phyloP scores from a whole-genome alignment of 208 protist genomes.

The Borovskyia barvae region DNA sequence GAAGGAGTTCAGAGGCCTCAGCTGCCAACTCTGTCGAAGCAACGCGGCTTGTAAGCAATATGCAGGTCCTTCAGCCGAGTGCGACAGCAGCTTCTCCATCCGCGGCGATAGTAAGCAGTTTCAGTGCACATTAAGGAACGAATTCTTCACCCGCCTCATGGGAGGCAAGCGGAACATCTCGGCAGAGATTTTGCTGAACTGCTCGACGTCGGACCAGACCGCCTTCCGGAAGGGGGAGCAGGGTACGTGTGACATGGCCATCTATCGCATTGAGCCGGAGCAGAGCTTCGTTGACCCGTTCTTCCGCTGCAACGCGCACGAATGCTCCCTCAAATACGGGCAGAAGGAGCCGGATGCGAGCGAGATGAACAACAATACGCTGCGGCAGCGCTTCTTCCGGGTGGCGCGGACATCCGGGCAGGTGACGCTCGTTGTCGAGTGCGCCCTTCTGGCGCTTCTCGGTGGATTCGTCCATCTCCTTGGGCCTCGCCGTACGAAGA shows the following conservation, averaged over 20 bases:
- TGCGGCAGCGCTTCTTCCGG: slow-evolving; percentile 30
- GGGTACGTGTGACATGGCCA: slow-evolving; percentile 50
- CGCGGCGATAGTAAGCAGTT: slow-evolving; percentile 78
- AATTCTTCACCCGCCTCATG: slow-evolving; percentile 63
- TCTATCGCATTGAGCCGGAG: slow-evolving; percentile 76
- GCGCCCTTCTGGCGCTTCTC: slow-evolving; percentile 43
- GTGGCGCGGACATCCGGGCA: slow-evolving; percentile 30
- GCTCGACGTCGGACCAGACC: slow-evolving; percentile 39
- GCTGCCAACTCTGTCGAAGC: slow-evolving; percentile 68
- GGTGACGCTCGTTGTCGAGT: slow-evolving; percentile 50
- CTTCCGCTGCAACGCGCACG: slow-evolving; percentile 55
- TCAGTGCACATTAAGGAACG: slow-evolving; percentile 56
- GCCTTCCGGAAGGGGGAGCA: slow-evolving; percentile 33
- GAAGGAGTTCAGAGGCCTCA: slow-evolving; percentile 46
- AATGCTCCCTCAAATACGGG: slow-evolving; percentile 51
- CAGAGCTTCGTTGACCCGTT: slow-evolving; percentile 70
- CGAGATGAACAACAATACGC: slow-evolving; percentile 7
- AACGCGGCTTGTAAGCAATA: slow-evolving; percentile 44
- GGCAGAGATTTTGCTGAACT: slow-evolving; percentile 65
- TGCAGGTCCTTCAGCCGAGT: slow-evolving; percentile 25
- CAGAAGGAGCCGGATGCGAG: slow-evolving; percentile 6
- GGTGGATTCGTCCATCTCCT: slow-evolving; percentile 37
- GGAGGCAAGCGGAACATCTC: slow-evolving; percentile 62
- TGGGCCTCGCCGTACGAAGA: slow-evolving; percentile 28
- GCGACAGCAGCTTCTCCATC: slow-evolving; percentile 41